Percentiles rank a stretch among this genome's conserved stretches.
Conservation (phyloP, 2,329 filamentous ascomycete genomes). For the Keithomyces neogunnii region DNA sequence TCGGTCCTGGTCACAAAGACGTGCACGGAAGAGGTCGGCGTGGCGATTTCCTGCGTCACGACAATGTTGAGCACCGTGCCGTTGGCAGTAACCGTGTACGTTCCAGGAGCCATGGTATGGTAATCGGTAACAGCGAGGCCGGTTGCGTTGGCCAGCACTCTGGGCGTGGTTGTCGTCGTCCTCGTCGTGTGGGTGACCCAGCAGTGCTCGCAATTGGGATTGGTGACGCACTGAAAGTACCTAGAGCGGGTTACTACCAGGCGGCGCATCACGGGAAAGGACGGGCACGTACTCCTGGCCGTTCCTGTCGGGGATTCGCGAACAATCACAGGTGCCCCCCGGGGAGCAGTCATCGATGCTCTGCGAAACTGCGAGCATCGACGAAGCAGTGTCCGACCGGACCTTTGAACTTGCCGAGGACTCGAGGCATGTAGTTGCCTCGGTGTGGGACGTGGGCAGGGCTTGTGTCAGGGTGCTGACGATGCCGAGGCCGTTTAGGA, state of each 20-base stretch:
- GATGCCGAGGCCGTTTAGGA: not conserved
- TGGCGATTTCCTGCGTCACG: constrained; percentile 1
- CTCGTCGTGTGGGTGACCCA: constrained; percentile 1
- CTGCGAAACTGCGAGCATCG: not conserved
- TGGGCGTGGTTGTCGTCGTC: not conserved
- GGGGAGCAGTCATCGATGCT: constrained; percentile 9
- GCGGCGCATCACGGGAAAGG: rapidly evolving
- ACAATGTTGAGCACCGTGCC: constrained; percentile 3
- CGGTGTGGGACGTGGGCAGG: not conserved
- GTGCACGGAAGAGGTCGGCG: not conserved
- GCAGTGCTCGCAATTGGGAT: constrained; percentile 21
- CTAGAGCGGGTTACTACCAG: constrained; percentile 9
- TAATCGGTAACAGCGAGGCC: not conserved
- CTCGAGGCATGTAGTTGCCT: not conserved
- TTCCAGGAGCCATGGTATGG: not conserved
- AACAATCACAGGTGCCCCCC: constrained; percentile 20
- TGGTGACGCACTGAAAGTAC: constrained; percentile 26
- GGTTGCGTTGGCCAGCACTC: not conserved
- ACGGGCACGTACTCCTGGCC: constrained; percentile 18
- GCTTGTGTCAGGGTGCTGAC: not conserved
- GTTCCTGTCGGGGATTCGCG: constrained; percentile 17
- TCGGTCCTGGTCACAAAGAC: constrained; percentile 3
- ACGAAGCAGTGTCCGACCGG: not conserved
- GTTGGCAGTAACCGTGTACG: constrained; percentile 3
- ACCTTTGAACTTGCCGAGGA: not conserved